Evolutionary conservation across 2,329 filamentous ascomycete genomes (phyloP).

Genomic region (Diaporthe humulicola): DNA sequence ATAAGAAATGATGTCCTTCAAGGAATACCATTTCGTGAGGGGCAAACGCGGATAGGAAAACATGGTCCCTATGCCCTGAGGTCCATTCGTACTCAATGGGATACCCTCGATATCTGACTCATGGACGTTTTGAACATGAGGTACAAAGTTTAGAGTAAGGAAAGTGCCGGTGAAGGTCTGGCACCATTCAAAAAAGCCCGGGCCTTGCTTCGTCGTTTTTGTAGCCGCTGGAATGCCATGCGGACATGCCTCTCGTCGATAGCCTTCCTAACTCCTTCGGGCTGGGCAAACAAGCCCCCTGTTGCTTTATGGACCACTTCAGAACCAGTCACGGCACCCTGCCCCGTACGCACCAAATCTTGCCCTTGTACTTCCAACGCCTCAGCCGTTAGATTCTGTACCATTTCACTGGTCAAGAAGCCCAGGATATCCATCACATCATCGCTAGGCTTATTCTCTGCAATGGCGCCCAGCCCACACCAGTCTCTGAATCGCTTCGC

Average conservation of each 20-base stretch:
- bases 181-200: background rate
- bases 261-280: background rate
- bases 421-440: constrained; percentile 98
- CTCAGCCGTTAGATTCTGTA: constrained; percentile 96
- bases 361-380: constrained; percentile 96
- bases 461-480: constrained; percentile 96
- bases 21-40: background rate
- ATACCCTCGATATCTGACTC: background rate
- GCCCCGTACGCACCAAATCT: constrained; percentile 59
- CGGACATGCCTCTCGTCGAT: background rate
- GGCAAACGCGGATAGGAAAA: too few relatives aligned
- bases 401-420: constrained; percentile 98
- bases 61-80: background rate
- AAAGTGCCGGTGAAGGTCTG: background rate
- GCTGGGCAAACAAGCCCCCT: background rate
- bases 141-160: background rate
- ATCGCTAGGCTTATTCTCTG: constrained; percentile 95
- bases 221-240: background rate
- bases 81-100: background rate
- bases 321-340: background rate
- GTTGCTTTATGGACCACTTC: background rate
- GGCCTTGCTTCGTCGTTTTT: background rate
- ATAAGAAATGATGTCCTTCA: background rate
- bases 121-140: background rate
- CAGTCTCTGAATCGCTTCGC: constrained; percentile 97